phyloP scores from a whole-genome alignment of 257 asterid species.

The Asclepias syriaca region DNA sequence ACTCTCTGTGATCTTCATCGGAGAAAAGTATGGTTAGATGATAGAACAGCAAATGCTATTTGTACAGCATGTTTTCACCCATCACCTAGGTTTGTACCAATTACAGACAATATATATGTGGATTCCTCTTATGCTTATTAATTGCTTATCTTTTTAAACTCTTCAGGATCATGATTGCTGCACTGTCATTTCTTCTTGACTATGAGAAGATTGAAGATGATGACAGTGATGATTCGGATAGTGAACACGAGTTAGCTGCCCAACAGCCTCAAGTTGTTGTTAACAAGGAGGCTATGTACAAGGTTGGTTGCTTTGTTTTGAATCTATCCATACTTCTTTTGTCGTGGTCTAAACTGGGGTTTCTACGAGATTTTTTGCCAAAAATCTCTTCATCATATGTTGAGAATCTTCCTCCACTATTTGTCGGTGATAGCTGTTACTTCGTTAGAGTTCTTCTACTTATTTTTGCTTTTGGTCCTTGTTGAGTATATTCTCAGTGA shows the following conservation, averaged over 20 bases:
- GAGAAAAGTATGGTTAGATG: constrained; percentile 86
- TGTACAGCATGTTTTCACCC: constrained; percentile 82
- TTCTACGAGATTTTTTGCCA: neutral
- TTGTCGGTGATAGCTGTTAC: neutral
- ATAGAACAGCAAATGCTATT: constrained; percentile 88
- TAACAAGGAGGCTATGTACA: constrained; percentile 77
- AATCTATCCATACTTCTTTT: neutral
- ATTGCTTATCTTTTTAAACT: constrained; percentile 14
- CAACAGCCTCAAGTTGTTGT: constrained; percentile 55
- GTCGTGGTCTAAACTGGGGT: neutral
- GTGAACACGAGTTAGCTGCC: constrained; percentile 56
- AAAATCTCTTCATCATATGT: neutral
- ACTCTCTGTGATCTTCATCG: constrained; percentile 78
- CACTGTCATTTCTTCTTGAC: constrained; percentile 85
- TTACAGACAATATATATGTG: neutral
- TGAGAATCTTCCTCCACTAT: neutral
- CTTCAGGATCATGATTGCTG: constrained; percentile 90
- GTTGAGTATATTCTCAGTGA: neutral
- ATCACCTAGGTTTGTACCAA: constrained; percentile 48
- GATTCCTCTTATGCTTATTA: neutral
- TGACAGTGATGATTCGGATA: constrained; percentile 65
- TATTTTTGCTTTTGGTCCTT: neutral
- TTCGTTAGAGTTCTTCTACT: neutral
- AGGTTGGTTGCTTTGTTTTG: constrained; percentile 49
- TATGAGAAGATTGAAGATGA: constrained; percentile 78